These are phyloP conservation scores for Perkinsus chesapeaki DNA, from an alignment of 169 alveolate genomes.

Conservation along the genomic window DNA sequence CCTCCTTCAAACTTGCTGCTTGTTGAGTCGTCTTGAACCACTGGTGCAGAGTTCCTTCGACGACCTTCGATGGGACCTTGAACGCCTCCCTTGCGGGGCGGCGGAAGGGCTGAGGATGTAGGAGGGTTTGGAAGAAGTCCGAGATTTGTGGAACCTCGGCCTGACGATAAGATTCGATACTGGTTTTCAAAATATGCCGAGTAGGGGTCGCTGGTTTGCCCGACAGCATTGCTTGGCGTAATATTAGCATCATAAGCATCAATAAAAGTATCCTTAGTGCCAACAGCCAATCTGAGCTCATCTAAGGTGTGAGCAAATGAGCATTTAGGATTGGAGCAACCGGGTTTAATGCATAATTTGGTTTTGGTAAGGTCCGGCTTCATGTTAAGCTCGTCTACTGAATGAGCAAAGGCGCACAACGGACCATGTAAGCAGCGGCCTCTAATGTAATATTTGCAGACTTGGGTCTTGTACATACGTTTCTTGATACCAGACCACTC, in stretches of 20 bases:
- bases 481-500: not conserved
- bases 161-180: not conserved
- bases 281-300: not conserved
- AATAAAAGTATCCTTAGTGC: not conserved
- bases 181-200: not conserved
- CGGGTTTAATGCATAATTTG: not conserved
- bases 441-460: not conserved
- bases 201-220: not conserved
- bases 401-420: not conserved
- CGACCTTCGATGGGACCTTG: no score
- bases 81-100: no score
- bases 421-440: not conserved
- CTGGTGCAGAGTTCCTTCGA: no score
- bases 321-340: not conserved
- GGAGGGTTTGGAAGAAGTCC: no score
- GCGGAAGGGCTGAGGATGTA: no score
- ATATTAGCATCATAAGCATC: not conserved
- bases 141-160: not conserved
- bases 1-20: no score
- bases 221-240: not conserved
- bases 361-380: not conserved
- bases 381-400: not conserved
- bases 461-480: not conserved
- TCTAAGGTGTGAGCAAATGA: not conserved
- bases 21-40: no score